phyloP scores from a whole-genome alignment of 1,139 yeast species.

The Kluyveromyces sp. region DNA sequence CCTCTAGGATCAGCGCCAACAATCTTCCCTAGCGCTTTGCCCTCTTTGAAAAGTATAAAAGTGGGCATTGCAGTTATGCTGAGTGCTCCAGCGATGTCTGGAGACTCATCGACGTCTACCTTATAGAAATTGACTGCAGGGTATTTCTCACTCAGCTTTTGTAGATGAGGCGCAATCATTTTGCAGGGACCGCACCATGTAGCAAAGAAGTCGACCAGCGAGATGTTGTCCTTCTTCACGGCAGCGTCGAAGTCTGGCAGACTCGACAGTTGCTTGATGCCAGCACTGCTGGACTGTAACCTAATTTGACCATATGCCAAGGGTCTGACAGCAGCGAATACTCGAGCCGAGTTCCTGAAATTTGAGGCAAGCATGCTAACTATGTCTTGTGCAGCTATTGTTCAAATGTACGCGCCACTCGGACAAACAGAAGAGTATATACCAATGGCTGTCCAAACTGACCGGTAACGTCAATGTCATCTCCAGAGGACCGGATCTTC shows the following conservation, averaged over 20 bases:
- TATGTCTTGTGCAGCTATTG: not conserved
- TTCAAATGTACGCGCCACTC: too few relatives aligned
- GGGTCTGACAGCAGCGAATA: not conserved
- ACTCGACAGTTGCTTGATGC: conserved; percentile 1
- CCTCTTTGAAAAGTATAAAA: conserved; percentile 63
- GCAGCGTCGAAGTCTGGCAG: conserved; percentile 4
- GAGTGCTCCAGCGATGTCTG: conserved; percentile 62
- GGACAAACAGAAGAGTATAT: too few relatives aligned
- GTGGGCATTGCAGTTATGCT: conserved; percentile 86
- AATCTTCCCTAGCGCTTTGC: conserved; percentile 54
- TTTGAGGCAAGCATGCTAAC: not conserved
- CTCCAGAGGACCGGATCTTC: too few relatives aligned
- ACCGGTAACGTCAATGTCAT: too few relatives aligned
- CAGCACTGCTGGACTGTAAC: conserved; percentile 1
- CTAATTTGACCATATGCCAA: not conserved
- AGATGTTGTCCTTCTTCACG: conserved; percentile 1
- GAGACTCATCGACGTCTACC: conserved; percentile 70
- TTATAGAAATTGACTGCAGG: conserved; percentile 60
- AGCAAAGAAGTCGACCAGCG: conserved; percentile 72
- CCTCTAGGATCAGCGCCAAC: conserved; percentile 69
- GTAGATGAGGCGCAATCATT: conserved; percentile 73
- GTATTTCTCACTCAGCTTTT: conserved; percentile 47
- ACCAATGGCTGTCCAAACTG: too few relatives aligned
- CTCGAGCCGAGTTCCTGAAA: not conserved
- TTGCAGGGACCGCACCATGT: conserved; percentile 95